These are phyloP conservation scores for Rhamnella rubrinervis DNA, from an alignment of 331 rosid genomes.

Conservation along the genomic window DNA sequence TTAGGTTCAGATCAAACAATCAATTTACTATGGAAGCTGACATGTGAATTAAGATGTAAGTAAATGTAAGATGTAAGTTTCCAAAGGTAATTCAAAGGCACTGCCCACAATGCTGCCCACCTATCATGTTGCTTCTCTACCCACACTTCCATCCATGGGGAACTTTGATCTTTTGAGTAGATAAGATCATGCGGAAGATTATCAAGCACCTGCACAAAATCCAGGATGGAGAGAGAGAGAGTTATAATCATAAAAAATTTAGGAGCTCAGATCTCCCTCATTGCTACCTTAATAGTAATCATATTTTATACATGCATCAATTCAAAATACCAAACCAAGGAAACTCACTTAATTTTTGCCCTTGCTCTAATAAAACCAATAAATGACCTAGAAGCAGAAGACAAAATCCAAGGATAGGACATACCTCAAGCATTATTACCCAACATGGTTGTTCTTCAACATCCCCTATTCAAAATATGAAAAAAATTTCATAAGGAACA, in stretches of 20 bases:
- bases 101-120: conserved; percentile 38
- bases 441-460: conserved; percentile 86
- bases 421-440: conserved; percentile 99
- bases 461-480: conserved; percentile 45
- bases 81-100: background rate
- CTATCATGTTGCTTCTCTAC: conserved; percentile 59
- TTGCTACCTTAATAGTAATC: background rate
- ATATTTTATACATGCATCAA: background rate
- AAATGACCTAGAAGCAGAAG: conserved; percentile 2
- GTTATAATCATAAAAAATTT: background rate
- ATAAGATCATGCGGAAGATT: conserved; percentile 96
- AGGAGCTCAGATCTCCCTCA: background rate
- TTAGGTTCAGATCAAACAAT: too few relatives aligned
- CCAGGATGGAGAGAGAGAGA: background rate
- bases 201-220: conserved; percentile 70
- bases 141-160: conserved; percentile 97
- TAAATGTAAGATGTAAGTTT: background rate
- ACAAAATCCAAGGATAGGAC: conserved; percentile 29
- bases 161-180: conserved; percentile 75
- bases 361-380: conserved; percentile 12
- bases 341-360: background rate
- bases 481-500: background rate
- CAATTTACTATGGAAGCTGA: too few relatives aligned
- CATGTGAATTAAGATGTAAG: too few relatives aligned
- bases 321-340: background rate